Evolutionary conservation across 1,284 basidiomycete genomes (phyloP), one percentile per base, ranked within the genome.

Genomic region (Ustilago esculenta): DNA sequence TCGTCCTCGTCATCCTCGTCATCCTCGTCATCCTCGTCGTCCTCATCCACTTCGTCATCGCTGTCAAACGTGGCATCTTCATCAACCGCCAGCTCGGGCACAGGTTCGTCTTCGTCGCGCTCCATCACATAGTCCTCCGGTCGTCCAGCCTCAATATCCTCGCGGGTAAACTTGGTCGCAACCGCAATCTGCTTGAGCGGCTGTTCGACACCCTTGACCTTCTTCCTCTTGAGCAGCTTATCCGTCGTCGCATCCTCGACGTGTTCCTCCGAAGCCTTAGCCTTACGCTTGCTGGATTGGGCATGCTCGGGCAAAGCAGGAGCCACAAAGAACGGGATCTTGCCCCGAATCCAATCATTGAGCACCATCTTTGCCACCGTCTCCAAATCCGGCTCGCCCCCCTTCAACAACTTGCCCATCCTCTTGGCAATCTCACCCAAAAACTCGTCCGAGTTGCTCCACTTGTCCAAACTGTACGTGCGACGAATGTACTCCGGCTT

Each of bases 261-360:
- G 29, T 55, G 52, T 15, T 58, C 60, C 17, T 47, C 61, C 0
- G 51, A n/a, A 14, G 59, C 67, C 45, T 73, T 64, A 5, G 30
- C 57, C 45, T 77, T 74, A 29, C 63, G 72, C 52, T 72, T 76
- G 27, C 23, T 34, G 11, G 57, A 57, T 29, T 49, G 48, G 5
- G 39, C 58, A 33, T 69, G 54, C n/a, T 55, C 65, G 12, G 73
- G 70, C 42, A 46, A 30, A 9, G 78, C 77, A 21, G 92, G 92
- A 10, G 89, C 80, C 20, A 92, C 91, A 73, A 92, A 94, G 85
- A 88, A 94, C 27, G 92, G 92, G 76, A 94, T 92, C 76, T 94
- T 91, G 21, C 96, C 96, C 51, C 96, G 86, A 59, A 97, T 94
- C 96, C 96, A 98, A 83, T 98, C 96, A 82, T 91, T 93, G 74